A percentile compares a stretch with the other conserved stretches of the same genome.
Evolutionary conservation across 2,329 filamentous ascomycete genomes (phyloP).

Genomic region (Ascocoryne sarcoides): DNA sequence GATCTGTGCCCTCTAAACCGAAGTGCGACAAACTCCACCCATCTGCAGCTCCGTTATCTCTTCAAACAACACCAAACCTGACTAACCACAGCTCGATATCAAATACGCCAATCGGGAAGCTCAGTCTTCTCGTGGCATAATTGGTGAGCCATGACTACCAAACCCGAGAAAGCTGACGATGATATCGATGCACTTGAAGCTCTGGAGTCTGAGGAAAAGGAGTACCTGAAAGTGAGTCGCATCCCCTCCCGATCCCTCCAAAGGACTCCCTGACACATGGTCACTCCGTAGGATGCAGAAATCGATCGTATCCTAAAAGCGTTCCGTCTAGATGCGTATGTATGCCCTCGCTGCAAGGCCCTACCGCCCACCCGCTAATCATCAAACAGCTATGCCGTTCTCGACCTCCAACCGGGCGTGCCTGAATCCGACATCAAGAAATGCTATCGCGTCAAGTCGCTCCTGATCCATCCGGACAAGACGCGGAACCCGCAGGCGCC

Average conservation of each 20-base stretch:
- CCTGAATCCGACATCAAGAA: constrained; percentile 94
- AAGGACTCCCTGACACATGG: background rate
- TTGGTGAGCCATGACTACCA: constrained; percentile 27
- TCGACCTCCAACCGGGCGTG: constrained; percentile 91
- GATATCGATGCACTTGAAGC: constrained; percentile 71
- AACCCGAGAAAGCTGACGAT: constrained; percentile 32
- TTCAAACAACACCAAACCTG: no score
- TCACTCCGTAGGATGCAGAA: constrained; percentile 64
- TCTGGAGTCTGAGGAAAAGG: constrained; percentile 77
- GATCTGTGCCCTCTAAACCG: no score
- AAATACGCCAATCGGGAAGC: constrained; percentile 1
- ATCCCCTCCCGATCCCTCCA: constrained; percentile 1
- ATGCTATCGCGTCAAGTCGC: constrained; percentile 92
- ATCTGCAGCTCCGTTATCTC: no score
- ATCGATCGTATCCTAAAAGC: constrained; percentile 90
- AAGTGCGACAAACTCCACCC: no score
- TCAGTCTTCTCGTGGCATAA: constrained; percentile 12
- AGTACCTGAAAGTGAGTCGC: constrained; percentile 70
- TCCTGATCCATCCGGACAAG: constrained; percentile 98
- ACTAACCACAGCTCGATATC: background rate
- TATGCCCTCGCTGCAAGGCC: constrained; percentile 8
- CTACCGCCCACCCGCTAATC: constrained; percentile 1
- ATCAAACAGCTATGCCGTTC: constrained; percentile 69
- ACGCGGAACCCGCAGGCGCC: constrained; percentile 84
- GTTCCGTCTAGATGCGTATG: constrained; percentile 69